phyloP scores from a whole-genome alignment of 371 early-diverging fungal genomes.

The Batkoa obscura region DNA sequence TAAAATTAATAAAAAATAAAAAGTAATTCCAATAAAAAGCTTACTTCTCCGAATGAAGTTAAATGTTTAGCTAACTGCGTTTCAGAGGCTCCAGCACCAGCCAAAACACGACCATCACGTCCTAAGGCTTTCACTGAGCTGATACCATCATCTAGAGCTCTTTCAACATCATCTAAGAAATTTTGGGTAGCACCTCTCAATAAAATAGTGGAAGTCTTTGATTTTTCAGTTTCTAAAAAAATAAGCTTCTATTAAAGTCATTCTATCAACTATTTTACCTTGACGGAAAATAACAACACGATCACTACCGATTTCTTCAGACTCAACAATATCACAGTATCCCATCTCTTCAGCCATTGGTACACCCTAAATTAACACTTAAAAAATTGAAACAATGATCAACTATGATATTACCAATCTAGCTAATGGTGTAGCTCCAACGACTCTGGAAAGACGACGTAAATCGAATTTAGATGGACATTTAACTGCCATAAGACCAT shows the following conservation, averaged over 20 bases:
- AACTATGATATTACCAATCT: conserved; percentile 22
- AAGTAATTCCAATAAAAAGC: neutral
- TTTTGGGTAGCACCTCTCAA: conserved; percentile 96
- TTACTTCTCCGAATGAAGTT: conserved; percentile 36
- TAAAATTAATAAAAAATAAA: neutral
- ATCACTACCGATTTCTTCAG: conserved; percentile 92
- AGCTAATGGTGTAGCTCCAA: conserved; percentile 82
- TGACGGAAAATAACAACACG: conserved; percentile 92
- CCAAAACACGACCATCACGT: conserved; percentile 67
- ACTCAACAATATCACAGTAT: conserved; percentile 84
- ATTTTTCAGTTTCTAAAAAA: conserved; percentile 31
- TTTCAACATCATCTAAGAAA: conserved; percentile 91
- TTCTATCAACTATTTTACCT: conserved; percentile 3
- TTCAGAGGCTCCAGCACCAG: conserved; percentile 94
- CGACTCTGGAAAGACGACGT: conserved; percentile 82
- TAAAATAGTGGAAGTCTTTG: conserved; percentile 87
- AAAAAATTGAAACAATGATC: neutral
- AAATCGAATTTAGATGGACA: conserved; percentile 90
- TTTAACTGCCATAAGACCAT: conserved; percentile 75
- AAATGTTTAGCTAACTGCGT: conserved; percentile 76
- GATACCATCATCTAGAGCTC: conserved; percentile 96
- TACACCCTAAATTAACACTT: conserved; percentile 28
- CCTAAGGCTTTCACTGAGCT: conserved; percentile 88
- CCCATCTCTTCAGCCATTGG: conserved; percentile 96
- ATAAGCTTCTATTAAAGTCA: conserved; percentile 4